Evolutionary conservation across 2,329 filamentous ascomycete species (phyloP), one percentile per base, ranked within the genome.

Genomic region (Monilinia aucupariae): DNA sequence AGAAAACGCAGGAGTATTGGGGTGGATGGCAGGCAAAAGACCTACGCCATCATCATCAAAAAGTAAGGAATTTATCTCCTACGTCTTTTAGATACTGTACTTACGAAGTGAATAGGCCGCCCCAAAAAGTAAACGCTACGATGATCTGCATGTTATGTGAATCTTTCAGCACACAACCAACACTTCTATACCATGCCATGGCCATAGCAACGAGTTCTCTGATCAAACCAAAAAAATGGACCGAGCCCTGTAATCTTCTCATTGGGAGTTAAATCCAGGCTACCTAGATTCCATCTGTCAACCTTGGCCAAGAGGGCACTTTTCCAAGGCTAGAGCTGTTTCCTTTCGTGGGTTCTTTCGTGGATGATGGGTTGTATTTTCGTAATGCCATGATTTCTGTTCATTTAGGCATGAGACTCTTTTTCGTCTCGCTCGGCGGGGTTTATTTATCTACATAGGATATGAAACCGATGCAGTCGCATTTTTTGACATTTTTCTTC

Each of bases 371-470:
- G 64, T 67, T 69, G 65, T 67, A 68, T 68, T 72, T 67, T 62
- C 25, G 22, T 48, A 10, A 48, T 32, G 15, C 13, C 30, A 30
- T 43, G 8, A 22, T 37, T 15, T 32, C 54, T 30, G 32, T 69
- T 76, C 75, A 73, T 75, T 67, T 74, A 69, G 74, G 73, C 73
- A 77, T 75, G 73, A 77, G 73, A 78, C 78, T 77, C 78, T 77
- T 78, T 75, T 75, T 75, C 75, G 73, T 73, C 74, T 71, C 67
- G 59, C 56, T 66, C 65, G 62, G 51, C 64, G 68, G 67, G 65
- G 70, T 25, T 69, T 69, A 64, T 67, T 68, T 69, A 62, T 66
- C 66, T 71, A 66, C 68, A 61, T 54, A n/a, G 12, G 39, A 30
- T 27, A 54, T 61, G 37, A 41, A 54, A 37, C 10, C 54, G 13